These are phyloP conservation scores for Gonapodya sp. DNA, from an alignment of 192 early-diverging fungal genomes.

Conservation along the genomic window DNA sequence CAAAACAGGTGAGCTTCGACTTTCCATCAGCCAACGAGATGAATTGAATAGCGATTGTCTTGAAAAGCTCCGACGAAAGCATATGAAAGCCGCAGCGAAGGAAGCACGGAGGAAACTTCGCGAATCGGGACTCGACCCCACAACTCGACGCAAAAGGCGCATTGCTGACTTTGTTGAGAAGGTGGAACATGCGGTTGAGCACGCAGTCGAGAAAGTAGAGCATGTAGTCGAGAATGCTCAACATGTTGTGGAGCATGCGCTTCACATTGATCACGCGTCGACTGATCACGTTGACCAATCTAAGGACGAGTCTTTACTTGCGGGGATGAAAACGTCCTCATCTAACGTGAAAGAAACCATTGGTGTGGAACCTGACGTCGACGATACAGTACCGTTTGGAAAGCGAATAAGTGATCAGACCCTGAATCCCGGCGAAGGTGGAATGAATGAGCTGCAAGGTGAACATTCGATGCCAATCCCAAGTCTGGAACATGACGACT, in stretches of 20 bases:
- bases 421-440: not conserved
- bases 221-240: not conserved
- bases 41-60: too few relatives aligned
- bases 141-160: not conserved
- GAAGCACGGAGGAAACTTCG: not conserved
- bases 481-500: too few relatives aligned
- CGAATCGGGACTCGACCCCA: not conserved
- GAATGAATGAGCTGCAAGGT: not conserved
- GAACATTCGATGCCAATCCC: too few relatives aligned
- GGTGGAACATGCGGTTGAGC: not conserved
- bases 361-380: too few relatives aligned
- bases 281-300: too few relatives aligned
- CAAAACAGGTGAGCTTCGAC: not conserved
- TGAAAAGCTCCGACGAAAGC: not conserved
- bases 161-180: not conserved
- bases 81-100: not conserved
- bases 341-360: too few relatives aligned
- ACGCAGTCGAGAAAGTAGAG: not conserved
- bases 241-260: too few relatives aligned
- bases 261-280: too few relatives aligned
- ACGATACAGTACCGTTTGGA: not conserved
- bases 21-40: not conserved
- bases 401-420: not conserved
- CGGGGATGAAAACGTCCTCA: too few relatives aligned
- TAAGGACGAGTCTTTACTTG: too few relatives aligned